Conservation (phyloP, 192 early-diverging fungal species). For the Linnemannia zychae region DNA sequence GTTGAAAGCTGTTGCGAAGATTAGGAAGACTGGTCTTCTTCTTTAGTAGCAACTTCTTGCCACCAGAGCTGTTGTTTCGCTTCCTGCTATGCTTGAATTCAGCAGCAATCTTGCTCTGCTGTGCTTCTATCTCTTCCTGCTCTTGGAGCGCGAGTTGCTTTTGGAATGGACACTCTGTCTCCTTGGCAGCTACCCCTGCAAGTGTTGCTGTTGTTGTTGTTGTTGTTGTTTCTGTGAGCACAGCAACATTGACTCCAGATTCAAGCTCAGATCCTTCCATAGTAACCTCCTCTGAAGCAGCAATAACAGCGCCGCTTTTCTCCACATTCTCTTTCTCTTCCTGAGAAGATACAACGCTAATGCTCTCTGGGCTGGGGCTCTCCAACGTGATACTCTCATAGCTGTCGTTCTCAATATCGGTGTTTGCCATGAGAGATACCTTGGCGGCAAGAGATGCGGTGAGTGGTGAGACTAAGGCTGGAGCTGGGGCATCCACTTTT, state of each 20-base stretch:
- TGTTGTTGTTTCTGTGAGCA: not conserved
- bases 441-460: not conserved
- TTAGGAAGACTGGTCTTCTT: constrained; percentile 29
- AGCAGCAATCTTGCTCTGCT: not conserved
- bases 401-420: not conserved
- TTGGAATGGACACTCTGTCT: constrained; percentile 21
- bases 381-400: not conserved
- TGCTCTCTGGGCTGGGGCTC: not conserved
- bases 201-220: not conserved
- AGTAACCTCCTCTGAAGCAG: not conserved
- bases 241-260: no score
- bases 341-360: not conserved
- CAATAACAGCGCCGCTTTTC: not conserved
- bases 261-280: not conserved
- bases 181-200: not conserved
- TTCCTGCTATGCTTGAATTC: constrained; percentile 28
- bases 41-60: constrained; percentile 40
- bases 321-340: not conserved
- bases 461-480: not conserved
- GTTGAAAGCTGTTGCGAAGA: constrained; percentile 22
- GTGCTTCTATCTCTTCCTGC: not conserved
- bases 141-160: constrained; percentile 32
- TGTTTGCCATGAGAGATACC: not conserved
- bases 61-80: constrained; percentile 32
- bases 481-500: not conserved